Conservation (phyloP, 129 eudicot genomes). For the Flaveria linearis region DNA sequence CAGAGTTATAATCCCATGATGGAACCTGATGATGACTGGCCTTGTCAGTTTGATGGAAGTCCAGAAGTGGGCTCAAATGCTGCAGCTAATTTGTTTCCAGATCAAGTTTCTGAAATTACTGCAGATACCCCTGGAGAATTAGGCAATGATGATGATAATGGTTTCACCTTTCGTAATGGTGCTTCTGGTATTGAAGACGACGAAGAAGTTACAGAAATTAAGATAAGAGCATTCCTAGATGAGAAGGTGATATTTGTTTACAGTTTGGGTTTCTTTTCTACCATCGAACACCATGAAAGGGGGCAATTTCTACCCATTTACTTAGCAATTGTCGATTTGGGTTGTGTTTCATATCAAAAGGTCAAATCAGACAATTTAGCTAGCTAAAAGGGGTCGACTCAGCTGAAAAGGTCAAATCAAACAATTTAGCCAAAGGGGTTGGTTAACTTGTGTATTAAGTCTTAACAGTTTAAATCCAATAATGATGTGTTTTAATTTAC, state of each 20-base stretch:
- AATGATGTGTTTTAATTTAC: not conserved
- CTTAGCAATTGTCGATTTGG: not conserved
- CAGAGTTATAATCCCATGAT: constrained; percentile 91
- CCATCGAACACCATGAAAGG: not conserved
- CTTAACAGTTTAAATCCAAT: not conserved
- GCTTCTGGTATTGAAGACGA: constrained; percentile 71
- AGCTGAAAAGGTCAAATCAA: not conserved
- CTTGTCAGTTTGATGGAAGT: constrained; percentile 77
- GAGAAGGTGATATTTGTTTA: constrained; percentile 57
- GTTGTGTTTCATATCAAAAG: not conserved
- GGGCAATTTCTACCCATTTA: not conserved
- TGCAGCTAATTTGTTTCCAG: constrained; percentile 30
- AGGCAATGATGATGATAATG: constrained; percentile 44
- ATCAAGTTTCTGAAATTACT: constrained; percentile 38
- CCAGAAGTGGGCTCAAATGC: constrained; percentile 53
- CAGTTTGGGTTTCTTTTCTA: not conserved
- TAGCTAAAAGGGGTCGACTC: constrained; percentile 2
- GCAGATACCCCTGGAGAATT: constrained; percentile 35
- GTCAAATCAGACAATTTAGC: not conserved
- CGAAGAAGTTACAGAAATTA: constrained; percentile 82
- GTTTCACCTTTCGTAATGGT: constrained; percentile 77
- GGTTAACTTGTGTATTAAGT: not conserved
- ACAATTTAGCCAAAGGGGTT: not conserved
- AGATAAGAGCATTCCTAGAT: constrained; percentile 78
- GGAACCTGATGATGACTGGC: constrained; percentile 89